Conservation (phyloP, 2,329 filamentous ascomycete genomes). For the Aureobasidium sp. region DNA sequence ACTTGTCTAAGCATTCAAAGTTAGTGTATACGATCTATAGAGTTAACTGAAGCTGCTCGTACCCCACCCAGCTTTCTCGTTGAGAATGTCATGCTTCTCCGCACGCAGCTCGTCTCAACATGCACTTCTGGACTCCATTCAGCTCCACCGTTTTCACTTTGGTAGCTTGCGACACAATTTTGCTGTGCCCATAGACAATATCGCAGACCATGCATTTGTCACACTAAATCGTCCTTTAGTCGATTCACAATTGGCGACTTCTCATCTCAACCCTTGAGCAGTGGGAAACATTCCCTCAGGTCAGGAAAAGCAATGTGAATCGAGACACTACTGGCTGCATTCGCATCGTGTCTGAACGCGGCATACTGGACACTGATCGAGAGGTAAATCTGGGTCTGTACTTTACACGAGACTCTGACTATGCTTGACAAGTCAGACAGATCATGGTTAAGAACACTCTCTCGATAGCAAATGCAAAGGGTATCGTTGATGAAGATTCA, state of each 20-base stretch:
- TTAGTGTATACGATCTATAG: slow-evolving; percentile 3
- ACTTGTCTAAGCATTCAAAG: not conserved
- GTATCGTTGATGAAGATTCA: not conserved
- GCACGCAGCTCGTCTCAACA: slow-evolving; percentile 7
- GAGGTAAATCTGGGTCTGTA: no score
- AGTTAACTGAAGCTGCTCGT: not conserved
- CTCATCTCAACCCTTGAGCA: not conserved
- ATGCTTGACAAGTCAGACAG: not conserved
- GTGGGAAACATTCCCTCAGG: not conserved
- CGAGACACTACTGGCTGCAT: not conserved
- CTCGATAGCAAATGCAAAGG: not conserved
- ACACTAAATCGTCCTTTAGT: not conserved
- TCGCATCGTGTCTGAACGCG: not conserved
- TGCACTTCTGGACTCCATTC: slow-evolving; percentile 9
- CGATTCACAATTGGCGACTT: not conserved
- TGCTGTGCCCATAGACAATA: not conserved
- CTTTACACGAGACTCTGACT: not conserved
- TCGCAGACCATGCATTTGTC: slow-evolving; percentile 3
- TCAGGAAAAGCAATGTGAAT: not conserved
- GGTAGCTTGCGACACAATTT: slow-evolving; percentile 1
- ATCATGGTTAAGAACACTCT: not conserved
- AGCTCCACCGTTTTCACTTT: slow-evolving; percentile 10
- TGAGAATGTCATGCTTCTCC: not conserved
- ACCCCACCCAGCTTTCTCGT: slow-evolving; percentile 7
- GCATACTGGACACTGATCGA: not conserved